These are phyloP conservation scores for Neonectria sp. DNA, from an alignment of 2,329 filamentous ascomycete genomes.

Conservation along the genomic window DNA sequence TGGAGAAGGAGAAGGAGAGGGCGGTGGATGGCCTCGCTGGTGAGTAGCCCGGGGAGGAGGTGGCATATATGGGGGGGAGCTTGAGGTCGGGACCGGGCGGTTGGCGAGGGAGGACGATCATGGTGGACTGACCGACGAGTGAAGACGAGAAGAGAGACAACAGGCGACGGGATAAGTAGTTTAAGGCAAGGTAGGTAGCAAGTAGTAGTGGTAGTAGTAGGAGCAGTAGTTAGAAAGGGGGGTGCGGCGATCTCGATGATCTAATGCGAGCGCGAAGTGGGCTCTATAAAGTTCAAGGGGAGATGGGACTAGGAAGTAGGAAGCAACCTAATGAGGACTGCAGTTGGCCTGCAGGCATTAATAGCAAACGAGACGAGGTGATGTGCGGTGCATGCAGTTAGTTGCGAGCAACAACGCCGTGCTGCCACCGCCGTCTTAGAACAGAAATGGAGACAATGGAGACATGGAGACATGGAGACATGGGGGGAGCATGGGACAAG, in stretches of 20 bases:
- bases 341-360: conserved; percentile 5
- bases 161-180: conserved; percentile 9
- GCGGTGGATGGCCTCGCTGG: conserved; percentile 23
- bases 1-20: conserved; percentile 29
- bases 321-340: conserved; percentile 24
- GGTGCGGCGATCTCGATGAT: conserved; percentile 43
- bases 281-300: conserved; percentile 43
- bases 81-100: conserved; percentile 38
- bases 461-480: not conserved
- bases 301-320: conserved; percentile 4
- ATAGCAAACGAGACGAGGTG: conserved; percentile 31
- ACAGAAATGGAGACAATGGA: conserved; percentile 24
- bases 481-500: conserved; percentile 6
- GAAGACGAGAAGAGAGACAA: conserved; percentile 2
- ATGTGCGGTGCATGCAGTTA: conserved; percentile 6
- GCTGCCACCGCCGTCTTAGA: conserved; percentile 12
- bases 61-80: conserved; percentile 30
- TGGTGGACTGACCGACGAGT: conserved; percentile 31
- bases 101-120: conserved; percentile 50
- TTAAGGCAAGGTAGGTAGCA: not conserved
- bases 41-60: conserved; percentile 25
- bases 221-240: conserved; percentile 20
- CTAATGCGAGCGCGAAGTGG: conserved; percentile 41
- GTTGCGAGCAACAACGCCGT: conserved; percentile 23
- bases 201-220: conserved; percentile 6